Percentiles rank a stretch among this genome's conserved stretches.
phyloP scores from a whole-genome alignment of 1,139 yeast genomes.

The Maudiozyma humilis region DNA sequence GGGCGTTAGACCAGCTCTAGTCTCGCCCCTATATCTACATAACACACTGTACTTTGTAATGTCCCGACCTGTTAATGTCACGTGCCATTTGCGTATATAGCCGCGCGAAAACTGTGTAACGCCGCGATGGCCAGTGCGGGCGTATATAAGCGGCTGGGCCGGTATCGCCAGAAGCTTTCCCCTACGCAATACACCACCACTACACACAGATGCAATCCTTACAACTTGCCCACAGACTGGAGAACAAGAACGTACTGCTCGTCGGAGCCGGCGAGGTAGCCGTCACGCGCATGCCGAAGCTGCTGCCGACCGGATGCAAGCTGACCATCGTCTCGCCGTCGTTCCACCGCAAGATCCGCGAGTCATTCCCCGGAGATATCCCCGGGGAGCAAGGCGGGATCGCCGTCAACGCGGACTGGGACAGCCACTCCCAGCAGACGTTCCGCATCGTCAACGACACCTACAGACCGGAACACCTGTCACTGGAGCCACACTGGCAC shows the following conservation, averaged over 20 bases:
- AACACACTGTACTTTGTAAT: too few relatives aligned
- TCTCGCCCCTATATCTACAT: neutral
- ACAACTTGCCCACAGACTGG: constrained; percentile 27
- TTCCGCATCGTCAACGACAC: constrained; percentile 14
- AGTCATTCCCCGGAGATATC: neutral
- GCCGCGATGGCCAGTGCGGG: neutral
- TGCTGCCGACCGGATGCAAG: constrained; percentile 29
- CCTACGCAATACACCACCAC: too few relatives aligned
- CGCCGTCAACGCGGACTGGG: neutral
- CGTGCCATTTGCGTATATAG: neutral
- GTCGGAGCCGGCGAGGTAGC: constrained; percentile 32
- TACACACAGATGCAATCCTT: constrained; percentile 23
- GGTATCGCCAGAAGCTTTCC: too few relatives aligned
- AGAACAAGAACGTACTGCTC: constrained; percentile 20
- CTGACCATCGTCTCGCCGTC: constrained; percentile 28
- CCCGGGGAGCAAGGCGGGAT: neutral
- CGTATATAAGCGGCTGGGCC: too few relatives aligned
- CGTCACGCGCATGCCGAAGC: constrained; percentile 24
- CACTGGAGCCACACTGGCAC: constrained; percentile 18
- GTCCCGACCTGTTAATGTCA: neutral
- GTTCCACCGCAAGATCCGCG: constrained; percentile 9
- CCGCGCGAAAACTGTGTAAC: neutral
- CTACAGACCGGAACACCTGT: constrained; percentile 15
- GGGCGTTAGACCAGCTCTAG: neutral
- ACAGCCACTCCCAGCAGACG: constrained; percentile 10